phyloP scores from a whole-genome alignment of 768 basidiomycete genomes.

The Mycena chlorophos region DNA sequence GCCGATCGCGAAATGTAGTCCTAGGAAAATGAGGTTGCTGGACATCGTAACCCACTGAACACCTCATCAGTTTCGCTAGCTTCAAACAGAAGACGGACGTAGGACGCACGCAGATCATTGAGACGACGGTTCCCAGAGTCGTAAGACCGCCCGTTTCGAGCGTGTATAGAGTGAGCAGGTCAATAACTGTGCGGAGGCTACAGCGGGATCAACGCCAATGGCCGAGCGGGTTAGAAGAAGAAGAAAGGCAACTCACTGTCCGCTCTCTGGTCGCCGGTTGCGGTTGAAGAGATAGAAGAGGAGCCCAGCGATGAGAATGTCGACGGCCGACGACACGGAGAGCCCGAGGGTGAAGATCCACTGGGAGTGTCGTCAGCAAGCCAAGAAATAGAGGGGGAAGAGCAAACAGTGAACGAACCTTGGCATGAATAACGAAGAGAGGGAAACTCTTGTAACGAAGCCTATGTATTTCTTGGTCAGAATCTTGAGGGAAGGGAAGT shows the following conservation, averaged over 20 bases:
- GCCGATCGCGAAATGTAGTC: conserved; percentile 40
- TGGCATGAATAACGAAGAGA: conserved; percentile 18
- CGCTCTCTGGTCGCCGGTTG: conserved; percentile 36
- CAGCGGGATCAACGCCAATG: background rate
- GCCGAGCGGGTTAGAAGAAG: background rate
- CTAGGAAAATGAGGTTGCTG: conserved; percentile 40
- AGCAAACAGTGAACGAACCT: conserved; percentile 31
- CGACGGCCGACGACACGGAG: conserved; percentile 48
- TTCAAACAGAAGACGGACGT: background rate
- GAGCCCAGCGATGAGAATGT: conserved; percentile 49
- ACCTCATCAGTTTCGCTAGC: background rate
- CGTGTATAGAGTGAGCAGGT: conserved; percentile 48
- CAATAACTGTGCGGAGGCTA: conserved; percentile 49
- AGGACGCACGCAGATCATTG: conserved; percentile 36
- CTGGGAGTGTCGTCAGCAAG: conserved; percentile 25
- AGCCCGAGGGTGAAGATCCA: conserved; percentile 58
- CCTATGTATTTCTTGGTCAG: conserved; percentile 18
- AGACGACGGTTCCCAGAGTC: conserved; percentile 36
- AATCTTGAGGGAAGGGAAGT: background rate
- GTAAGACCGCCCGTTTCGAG: conserved; percentile 56
- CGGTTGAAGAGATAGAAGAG: conserved; percentile 44
- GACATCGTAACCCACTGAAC: conserved; percentile 39
- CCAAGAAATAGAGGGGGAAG: background rate
- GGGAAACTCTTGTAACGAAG: conserved; percentile 31
- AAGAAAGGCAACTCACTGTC: conserved; percentile 32